phyloP scores from a whole-genome alignment of 1,139 yeast genomes.

The Blastobotrys capitulatus region DNA sequence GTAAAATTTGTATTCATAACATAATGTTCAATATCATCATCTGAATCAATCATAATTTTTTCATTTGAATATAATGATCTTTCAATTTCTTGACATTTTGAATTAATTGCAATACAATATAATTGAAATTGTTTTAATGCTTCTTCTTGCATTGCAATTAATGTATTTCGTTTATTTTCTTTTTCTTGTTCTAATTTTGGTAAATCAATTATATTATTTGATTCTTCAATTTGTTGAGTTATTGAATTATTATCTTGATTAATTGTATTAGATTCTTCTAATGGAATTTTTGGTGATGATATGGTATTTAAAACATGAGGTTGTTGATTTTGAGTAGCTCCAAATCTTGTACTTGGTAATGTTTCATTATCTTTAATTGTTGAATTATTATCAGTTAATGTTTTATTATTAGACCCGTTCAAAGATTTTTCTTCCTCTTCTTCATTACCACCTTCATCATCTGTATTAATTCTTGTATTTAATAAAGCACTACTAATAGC shows the following conservation, averaged over 20 bases:
- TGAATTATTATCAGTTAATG: neutral
- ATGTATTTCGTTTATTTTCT: slow-evolving; percentile 8
- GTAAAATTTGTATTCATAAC: slow-evolving; percentile 13
- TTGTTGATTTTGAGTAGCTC: neutral
- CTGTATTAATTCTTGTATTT: neutral
- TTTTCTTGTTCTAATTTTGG: neutral
- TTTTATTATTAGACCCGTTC: too few species aligned
- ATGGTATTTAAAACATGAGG: neutral
- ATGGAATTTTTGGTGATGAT: neutral
- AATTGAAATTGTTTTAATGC: slow-evolving; percentile 12
- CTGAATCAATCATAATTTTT: slow-evolving; percentile 3
- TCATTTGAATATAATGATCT: slow-evolving; percentile 13
- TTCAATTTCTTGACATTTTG: slow-evolving; percentile 7
- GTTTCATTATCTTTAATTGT: neutral
- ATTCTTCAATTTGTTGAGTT: too few species aligned
- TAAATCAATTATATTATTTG: too few species aligned
- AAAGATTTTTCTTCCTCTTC: neutral
- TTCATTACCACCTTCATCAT: too few species aligned
- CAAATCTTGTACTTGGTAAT: neutral
- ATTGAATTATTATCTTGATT: too few species aligned
- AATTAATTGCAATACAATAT: slow-evolving; percentile 4
- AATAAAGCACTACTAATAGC: slow-evolving; percentile 6
- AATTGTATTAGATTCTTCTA: too few species aligned
- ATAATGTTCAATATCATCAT: slow-evolving; percentile 10
- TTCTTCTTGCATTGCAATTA: slow-evolving; percentile 12